A percentile compares a stretch with the other conserved stretches of the same genome.
Conservation (phyloP, 306 rosid genomes). For the Trifolium subterraneum region DNA sequence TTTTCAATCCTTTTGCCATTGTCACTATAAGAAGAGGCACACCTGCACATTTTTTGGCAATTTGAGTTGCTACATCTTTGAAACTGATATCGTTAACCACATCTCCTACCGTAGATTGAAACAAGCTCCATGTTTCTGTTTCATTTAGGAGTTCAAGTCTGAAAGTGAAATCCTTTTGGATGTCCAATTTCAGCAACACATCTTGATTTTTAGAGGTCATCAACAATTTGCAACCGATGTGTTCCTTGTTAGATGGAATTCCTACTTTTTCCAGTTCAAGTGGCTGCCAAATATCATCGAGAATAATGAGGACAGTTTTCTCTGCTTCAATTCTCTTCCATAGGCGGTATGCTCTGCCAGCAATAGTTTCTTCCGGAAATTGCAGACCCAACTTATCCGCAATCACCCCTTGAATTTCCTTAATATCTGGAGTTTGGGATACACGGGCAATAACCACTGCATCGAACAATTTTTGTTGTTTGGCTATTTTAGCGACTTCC, state of each 20-base stretch:
- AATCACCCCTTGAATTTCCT: neutral
- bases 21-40: neutral
- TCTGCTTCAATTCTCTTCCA: neutral
- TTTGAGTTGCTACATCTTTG: neutral
- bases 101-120: neutral
- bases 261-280: conserved; percentile 3
- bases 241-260: neutral
- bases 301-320: neutral
- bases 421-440: conserved; percentile 1
- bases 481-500: neutral
- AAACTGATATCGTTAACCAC: neutral
- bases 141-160: neutral
- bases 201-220: neutral
- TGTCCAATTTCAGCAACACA: neutral
- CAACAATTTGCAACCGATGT: neutral
- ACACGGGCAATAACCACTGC: neutral
- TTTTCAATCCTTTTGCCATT: neutral
- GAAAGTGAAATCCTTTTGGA: neutral
- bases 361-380: neutral
- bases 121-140: neutral
- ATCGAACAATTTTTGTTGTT: neutral
- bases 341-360: neutral
- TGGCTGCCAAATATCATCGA: neutral
- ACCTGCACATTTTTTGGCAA: neutral
- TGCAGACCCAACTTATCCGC: neutral